Percentiles rank a stretch among this genome's conserved stretches.
These are phyloP conservation scores for Cyclotella atomus DNA, from an alignment of 108 stramenopile genomes.

Conservation along the genomic window DNA sequence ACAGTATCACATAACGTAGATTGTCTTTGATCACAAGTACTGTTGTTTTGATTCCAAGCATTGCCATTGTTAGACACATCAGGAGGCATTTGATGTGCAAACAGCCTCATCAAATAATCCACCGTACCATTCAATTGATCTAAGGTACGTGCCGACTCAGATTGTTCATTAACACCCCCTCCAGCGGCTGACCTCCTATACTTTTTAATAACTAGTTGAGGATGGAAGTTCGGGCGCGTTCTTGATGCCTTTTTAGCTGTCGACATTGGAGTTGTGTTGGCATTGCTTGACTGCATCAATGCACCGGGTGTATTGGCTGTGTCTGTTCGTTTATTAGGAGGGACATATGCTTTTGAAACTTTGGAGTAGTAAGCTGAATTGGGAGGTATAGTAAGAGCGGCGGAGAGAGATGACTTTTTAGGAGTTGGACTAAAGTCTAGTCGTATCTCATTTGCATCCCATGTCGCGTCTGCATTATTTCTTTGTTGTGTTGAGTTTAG, in stretches of 20 bases:
- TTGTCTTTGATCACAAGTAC: too few species aligned
- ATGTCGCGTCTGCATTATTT: background rate
- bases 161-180: conserved; percentile 25
- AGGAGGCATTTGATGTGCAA: conserved; percentile 14
- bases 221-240: conserved; percentile 32
- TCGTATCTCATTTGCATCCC: conserved; percentile 12
- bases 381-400: background rate
- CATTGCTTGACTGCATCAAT: too few species aligned
- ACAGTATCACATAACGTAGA: conserved; percentile 47
- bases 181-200: conserved; percentile 53
- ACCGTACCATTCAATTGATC: conserved; percentile 34
- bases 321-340: conserved; percentile 16
- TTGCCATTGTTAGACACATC: conserved; percentile 5
- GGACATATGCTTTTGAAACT: background rate
- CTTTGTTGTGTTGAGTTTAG: background rate
- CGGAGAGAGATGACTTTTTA: conserved; percentile 9
- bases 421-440: conserved; percentile 11
- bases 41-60: too few species aligned
- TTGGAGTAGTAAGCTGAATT: background rate
- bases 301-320: too few species aligned
- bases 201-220: conserved; percentile 48
- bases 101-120: conserved; percentile 31
- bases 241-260: background rate
- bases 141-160: conserved; percentile 8
- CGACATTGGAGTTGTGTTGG: background rate